Evolutionary conservation across 176 grass and related monocot species (phyloP), one percentile per base, ranked within the genome.

Genomic region (Cenchrus fungigraminus): DNA sequence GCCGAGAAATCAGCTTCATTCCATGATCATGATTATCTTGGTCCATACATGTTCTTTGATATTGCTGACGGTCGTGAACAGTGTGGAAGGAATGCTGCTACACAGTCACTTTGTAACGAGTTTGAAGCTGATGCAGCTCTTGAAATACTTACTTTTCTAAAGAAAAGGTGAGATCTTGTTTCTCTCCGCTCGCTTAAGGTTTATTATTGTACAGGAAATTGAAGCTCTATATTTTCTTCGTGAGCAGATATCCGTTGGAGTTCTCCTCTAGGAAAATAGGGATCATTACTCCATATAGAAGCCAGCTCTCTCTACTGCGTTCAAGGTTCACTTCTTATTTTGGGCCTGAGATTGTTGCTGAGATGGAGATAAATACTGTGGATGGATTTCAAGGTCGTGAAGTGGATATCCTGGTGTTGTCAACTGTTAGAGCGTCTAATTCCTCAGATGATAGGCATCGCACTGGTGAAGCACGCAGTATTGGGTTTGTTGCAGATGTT

Each of bases 311-410:
- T 70, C 76, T 95, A 65, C 22, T 98, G 65, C 89, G 91, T 71
- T 95, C 91, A 71, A 92, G 80, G 58, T 95, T 95, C 71, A 93
- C 84, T 79, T 82, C 71, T 49, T 80, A 54, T 68, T 95, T 98
- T 89, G 93, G 93, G n/a, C 78, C 93, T 56, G 96, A 98, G 76
- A 80, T 90, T 80, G 83, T 94, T 89, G 83, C 89, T 80, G 96
- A 95, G 44, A 95, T 94, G 89, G 96, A 98, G 86, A 87, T 98
- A 25, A 98, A 95, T 65, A 98, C 96, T 34, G 91, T 98, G 74
- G 93, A 98, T 86, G 96, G 96, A 73, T 98, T 98, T 90, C 96
- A 98, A 95, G 96, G 96, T 43, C 96, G 96, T 77, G 96, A 98
- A 87, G 93, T 98, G 77, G 96, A 98, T 77, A 98, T 98, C 61